phyloP scores from a whole-genome alignment of 805 yeast genomes.

The Debaryomyces maramus region DNA sequence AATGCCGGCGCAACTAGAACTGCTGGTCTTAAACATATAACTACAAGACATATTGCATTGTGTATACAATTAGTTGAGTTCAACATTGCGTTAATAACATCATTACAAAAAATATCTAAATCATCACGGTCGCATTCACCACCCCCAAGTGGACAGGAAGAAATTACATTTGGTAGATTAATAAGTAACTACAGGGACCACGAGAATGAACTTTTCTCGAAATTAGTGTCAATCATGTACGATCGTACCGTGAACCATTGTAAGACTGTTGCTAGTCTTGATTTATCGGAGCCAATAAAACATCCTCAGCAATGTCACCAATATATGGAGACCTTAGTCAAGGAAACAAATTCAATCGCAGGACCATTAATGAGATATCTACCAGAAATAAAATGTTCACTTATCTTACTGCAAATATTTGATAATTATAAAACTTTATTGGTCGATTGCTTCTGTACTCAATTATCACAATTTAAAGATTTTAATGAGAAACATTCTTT shows the following conservation, averaged over 20 bases:
- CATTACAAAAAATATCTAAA: slow-evolving; percentile 21
- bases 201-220: slow-evolving; percentile 59
- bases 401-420: slow-evolving; percentile 50
- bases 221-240: slow-evolving; percentile 68
- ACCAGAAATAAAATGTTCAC: slow-evolving; percentile 47
- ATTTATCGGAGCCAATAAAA: slow-evolving; percentile 50
- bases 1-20: slow-evolving; percentile 77
- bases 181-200: slow-evolving; percentile 53
- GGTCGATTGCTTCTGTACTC: slow-evolving; percentile 50
- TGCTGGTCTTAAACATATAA: slow-evolving; percentile 71
- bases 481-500: slow-evolving; percentile 54
- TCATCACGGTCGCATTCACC: slow-evolving; percentile 6
- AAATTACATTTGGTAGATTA: slow-evolving; percentile 29
- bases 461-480: slow-evolving; percentile 47
- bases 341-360: slow-evolving; percentile 64
- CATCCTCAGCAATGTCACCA: slow-evolving; percentile 51
- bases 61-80: slow-evolving; percentile 64
- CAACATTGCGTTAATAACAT: slow-evolving; percentile 34
- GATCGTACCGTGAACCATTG: slow-evolving; percentile 60
- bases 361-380: slow-evolving; percentile 59
- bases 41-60: slow-evolving; percentile 68
- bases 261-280: slow-evolving; percentile 42
- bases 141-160: slow-evolving; percentile 20
- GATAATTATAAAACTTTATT: slow-evolving; percentile 58
- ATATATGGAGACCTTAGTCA: slow-evolving; percentile 66